Evolutionary conservation across 306 rosid species (phyloP), one percentile per base, ranked within the genome.

Genomic region (Parietaria judaica): DNA sequence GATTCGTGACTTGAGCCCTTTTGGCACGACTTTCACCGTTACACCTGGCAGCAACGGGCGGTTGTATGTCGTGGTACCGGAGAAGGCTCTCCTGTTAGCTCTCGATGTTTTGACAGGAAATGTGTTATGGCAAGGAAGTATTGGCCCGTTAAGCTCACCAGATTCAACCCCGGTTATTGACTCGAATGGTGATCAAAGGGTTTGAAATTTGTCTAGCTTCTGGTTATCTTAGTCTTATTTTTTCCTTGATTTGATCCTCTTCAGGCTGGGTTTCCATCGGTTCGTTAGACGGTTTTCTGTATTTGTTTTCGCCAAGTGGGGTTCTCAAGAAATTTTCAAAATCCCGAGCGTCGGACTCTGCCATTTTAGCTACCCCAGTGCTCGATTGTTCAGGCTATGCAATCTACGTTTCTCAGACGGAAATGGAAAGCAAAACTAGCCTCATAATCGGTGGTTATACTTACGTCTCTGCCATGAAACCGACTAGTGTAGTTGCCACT

Each of bases 371-470:
- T 60, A 65, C 61, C 65, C 87, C 95, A 61, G 50, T 72, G 48
- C 89, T 86, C 55, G 91, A 89, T 67, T 89, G 97, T 80, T 86
- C 89, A 23, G 95, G 96, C 72, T 83, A 54, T 80, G 86, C 87
- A 58, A 58, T 89, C 55, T 86, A 81, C 51, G 55, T 68, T 52
- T 81, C 89, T 60, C 91, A 89, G 77, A 78, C 84, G 34, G 74
- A 79, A 65, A 78, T 83, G 85, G 91, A 89, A 63, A 84, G 79
- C 63, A 89, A 89, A 78, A 67, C 65, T 45, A 83, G 85, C 69
- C 83, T 51, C 16, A 53, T 67, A 6, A 66, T 68, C 50, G 81
- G 71, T 14, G 80, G 83, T 56, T 74, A 70, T 61, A 83, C 80
- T 36, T 61, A 62, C 57, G 78, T 84, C 38, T 83, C 97, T 0